Base-by-base conservation (phyloP, 805 yeast species). In the Nakazawaea populi region DNA sequence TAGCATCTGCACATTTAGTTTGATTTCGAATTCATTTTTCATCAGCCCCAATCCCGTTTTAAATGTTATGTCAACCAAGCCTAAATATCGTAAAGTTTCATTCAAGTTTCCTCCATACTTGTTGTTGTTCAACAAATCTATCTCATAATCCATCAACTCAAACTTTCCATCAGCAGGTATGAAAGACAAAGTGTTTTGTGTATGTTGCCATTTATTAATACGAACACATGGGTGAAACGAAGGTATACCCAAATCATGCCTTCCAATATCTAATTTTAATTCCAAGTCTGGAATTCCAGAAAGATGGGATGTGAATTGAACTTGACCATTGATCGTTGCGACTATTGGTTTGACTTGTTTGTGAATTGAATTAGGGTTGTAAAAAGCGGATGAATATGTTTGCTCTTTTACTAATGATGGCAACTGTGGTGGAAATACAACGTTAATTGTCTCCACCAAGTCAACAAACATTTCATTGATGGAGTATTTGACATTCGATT, bases 381-480 rank as follows among this genome's bases (percentile, higher is more conserved):
- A 52, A 40, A 52, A 54, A 9, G 46, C 57, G 11, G 58, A 49
- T 35, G 71, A 58, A 41, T 48, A 47, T 44, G 47, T 10, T 64
- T 55, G 6, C 62, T 51, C 34, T 11, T 36, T 12, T 4, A 18
- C 24, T 38, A 12, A 12, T 6, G 37, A 7, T 12, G 6, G 50
- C 44, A 52, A 34, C 4, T 49, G 36, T 4, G 78, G 67, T 28
- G 73, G 70, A 27, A 83, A 64, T 0, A 85, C 73, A 37, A 85
- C 76, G 55, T 76, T 76, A 27, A 87, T 64, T 1, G 75, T 70
- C 64, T 92, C 99, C 2, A 75, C 73, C 5, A 94, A 63, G 66
- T 94, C 98, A 7, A 92, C 85, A 63, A 83, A 89, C 66, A 92
- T 74, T 66, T 92, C 98, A 65, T 92, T 89, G 56, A 83, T 83